Evolutionary conservation across 148 eudicot species (phyloP).

Genomic region (Cornus kousa): DNA sequence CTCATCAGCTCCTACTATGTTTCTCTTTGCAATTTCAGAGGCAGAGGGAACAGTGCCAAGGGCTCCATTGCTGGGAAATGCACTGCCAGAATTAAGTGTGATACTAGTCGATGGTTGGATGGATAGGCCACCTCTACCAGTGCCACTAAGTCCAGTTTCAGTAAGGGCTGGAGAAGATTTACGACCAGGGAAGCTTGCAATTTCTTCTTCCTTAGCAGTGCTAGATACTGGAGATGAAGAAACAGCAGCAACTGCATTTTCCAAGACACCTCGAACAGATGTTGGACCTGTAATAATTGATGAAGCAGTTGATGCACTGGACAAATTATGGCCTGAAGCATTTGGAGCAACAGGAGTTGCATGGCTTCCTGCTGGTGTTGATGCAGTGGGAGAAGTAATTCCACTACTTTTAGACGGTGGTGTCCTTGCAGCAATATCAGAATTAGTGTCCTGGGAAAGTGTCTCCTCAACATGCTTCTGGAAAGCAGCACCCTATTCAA

Average conservation of each 20-base stretch:
- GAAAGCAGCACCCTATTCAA: slow-evolving; percentile 45
- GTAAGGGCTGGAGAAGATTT: slow-evolving; percentile 66
- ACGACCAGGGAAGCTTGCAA: slow-evolving; percentile 50
- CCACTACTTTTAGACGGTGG: slow-evolving; percentile 67
- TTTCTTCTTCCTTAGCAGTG: slow-evolving; percentile 71
- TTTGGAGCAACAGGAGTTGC: slow-evolving; percentile 27
- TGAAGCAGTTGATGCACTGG: slow-evolving; percentile 35
- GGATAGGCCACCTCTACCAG: slow-evolving; percentile 61
- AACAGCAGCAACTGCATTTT: slow-evolving; percentile 34
- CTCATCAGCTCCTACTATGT: slow-evolving; percentile 69
- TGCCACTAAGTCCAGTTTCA: slow-evolving; percentile 55
- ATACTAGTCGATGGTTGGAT: slow-evolving; percentile 42
- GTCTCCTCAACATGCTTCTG: slow-evolving; percentile 72
- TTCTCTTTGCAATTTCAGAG: slow-evolving; percentile 78
- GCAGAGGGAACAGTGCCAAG: slow-evolving; percentile 54
- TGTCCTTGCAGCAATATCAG: slow-evolving; percentile 66
- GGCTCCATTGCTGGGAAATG: slow-evolving; percentile 32
- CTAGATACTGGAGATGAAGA: slow-evolving; percentile 51
- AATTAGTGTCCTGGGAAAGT: slow-evolving; percentile 48
- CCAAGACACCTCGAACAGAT: slow-evolving; percentile 42
- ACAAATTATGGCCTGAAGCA: slow-evolving; percentile 26
- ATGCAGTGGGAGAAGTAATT: slow-evolving; percentile 51
- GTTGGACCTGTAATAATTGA: slow-evolving; percentile 33
- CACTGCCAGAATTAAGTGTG: too few species aligned
- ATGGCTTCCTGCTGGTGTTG: slow-evolving; percentile 52